Conservation (phyloP, 371 early-diverging fungal genomes). For the Haplosporangium sp. region DNA sequence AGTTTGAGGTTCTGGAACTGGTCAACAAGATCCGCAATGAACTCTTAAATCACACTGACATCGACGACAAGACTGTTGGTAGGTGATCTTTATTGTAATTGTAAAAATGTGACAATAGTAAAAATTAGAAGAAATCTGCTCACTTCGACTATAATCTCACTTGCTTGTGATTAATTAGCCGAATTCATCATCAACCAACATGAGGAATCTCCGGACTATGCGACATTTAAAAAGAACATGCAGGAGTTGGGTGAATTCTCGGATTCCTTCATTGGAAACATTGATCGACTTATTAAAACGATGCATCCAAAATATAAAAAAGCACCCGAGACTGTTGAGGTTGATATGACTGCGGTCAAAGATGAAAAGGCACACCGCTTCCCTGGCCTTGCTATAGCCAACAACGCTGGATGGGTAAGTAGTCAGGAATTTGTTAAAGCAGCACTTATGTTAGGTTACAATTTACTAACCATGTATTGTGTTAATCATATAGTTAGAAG, state of each 20-base stretch:
- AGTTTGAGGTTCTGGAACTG: slow-evolving; percentile 90
- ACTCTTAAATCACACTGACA: slow-evolving; percentile 91
- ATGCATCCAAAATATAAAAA: slow-evolving; percentile 77
- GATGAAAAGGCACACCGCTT: slow-evolving; percentile 72
- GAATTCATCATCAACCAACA: slow-evolving; percentile 86
- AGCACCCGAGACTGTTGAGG: slow-evolving; percentile 16
- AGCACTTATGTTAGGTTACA: background rate
- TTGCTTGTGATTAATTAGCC: slow-evolving; percentile 57
- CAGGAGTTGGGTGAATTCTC: slow-evolving; percentile 85
- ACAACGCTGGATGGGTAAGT: slow-evolving; percentile 60
- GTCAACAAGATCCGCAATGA: slow-evolving; percentile 94
- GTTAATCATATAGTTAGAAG: slow-evolving; percentile 16
- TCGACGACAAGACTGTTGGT: slow-evolving; percentile 87
- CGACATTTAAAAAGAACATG: slow-evolving; percentile 79
- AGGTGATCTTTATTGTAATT: slow-evolving; percentile 17
- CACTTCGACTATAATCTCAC: background rate
- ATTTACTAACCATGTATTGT: background rate
- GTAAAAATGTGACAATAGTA: no score
- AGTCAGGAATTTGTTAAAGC: background rate
- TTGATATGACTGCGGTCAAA: slow-evolving; percentile 37
- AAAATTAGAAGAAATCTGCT: no score
- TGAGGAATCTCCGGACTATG: slow-evolving; percentile 68
- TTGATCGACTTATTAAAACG: slow-evolving; percentile 91
- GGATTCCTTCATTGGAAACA: slow-evolving; percentile 83
- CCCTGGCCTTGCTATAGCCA: slow-evolving; percentile 87